A percentile compares a stretch with the other conserved stretches of the same genome.
Conservation (phyloP, 192 early-diverging fungal genomes). For the Entophlyctis helioformis region DNA sequence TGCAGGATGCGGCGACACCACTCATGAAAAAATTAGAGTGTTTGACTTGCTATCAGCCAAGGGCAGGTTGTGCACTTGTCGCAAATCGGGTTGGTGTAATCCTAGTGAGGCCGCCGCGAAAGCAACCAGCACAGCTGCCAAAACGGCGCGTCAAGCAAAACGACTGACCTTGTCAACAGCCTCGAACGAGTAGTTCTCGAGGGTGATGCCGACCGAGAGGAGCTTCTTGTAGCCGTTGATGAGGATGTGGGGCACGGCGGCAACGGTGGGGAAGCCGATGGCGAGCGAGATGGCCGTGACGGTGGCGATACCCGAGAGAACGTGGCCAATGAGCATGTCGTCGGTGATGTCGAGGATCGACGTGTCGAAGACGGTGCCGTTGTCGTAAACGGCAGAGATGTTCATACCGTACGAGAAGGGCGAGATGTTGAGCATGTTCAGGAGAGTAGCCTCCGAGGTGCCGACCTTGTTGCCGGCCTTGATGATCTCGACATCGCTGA, state of each 20-base stretch:
- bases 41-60: no score
- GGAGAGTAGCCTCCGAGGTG: conserved; percentile 92
- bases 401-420: conserved; percentile 99
- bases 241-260: conserved; percentile 86
- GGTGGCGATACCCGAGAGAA: conserved; percentile 82
- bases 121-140: conserved; percentile 1
- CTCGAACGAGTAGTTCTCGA: conserved; percentile 80
- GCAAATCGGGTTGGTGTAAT: conserved; percentile 21
- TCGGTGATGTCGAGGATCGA: conserved; percentile 89
- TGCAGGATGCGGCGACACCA: not conserved
- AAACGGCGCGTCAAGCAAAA: no score
- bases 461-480: conserved; percentile 87
- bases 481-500: conserved; percentile 87
- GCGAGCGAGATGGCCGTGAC: conserved; percentile 83
- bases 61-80: no score
- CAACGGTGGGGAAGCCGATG: conserved; percentile 40
- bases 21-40: conserved; percentile 71
- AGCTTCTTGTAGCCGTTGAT: conserved; percentile 98
- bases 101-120: not conserved
- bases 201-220: conserved; percentile 76
- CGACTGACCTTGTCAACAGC: conserved; percentile 63
- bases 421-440: conserved; percentile 99
- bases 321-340: conserved; percentile 71
- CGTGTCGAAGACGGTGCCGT: conserved; percentile 79
- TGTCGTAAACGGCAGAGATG: conserved; percentile 85